Evolutionary conservation across 495 filamentous ascomycete genomes (phyloP), one percentile per base, ranked within the genome.

Genomic region (Aspergillus homomorphus): DNA sequence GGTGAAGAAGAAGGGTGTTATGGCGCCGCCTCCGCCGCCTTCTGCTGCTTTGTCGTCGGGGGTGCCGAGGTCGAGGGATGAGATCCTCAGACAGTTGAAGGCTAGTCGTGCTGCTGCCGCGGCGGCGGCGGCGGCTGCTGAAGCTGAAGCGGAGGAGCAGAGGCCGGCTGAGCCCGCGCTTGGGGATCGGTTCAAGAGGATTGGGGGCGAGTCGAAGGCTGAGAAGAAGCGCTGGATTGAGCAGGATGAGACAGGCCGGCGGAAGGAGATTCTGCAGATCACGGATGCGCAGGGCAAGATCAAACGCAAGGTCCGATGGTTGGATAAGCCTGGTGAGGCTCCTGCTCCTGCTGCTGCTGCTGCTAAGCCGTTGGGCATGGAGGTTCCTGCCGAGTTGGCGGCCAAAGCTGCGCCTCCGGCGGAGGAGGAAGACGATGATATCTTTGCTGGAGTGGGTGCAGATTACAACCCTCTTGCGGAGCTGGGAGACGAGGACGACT

Each of bases 401-500:
- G 66, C 71, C 12, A 69, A 63, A 59, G 63, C 62, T 51, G 73
- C 73, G 42, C 67, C 68, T 41, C 73, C 68, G 26, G 70, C 71
- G 28, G 80, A 80, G 59, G 80, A 84, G 16, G 79, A 80, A 53
- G 80, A 83, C 44, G 82, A 84, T 44, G 86, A 89, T 53, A 98
- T 98, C 21, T 98, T 98, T 66, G 90, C 87, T 49, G 94, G 88
- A 30, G 91, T 84, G 1, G 94, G 89, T 5, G 83, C 83, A 22
- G 90, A 94, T 63, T 98, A 96, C 68, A 82, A 98, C 70, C 95
- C 94, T 4, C 80, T 97, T 38, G 92, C 85, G 1, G 88, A 80
- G 19, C 64, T 95, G 22, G 85, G 79, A 22, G 80, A 81, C 19
- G 83, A 80, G 4, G 79, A 82, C 33, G 70, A 69, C 12, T 74